Base-by-base conservation (phyloP, 371 early-diverging fungal genomes). In the Chytridium lagenaria region DNA sequence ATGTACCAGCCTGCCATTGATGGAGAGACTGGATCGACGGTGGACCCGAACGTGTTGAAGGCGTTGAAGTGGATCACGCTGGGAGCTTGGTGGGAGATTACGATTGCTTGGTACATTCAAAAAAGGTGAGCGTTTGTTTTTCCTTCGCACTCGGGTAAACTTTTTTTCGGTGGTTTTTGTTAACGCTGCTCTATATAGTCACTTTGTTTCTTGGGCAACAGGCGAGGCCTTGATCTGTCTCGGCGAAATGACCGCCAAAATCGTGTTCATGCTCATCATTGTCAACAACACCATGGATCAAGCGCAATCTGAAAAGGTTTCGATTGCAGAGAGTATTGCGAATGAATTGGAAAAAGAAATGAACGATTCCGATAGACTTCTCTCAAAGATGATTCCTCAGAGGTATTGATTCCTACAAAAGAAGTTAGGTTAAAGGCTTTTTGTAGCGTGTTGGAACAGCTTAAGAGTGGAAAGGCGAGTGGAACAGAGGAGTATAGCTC, bases 361-460 rank as follows among this genome's bases (percentile, higher is more conserved):
- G 51, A 57, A 19, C 5, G 68, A 72, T 33, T 26, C 74, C 22
- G 81, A 78, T 57, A 69, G 67, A 33, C 40, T 82, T n/a, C 55
- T 82, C 39, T 55, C 70, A 30, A 70, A 70, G 61, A 71, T 82
- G 72, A 78, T 82, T 65, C 83, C 83, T 22, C 23, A 50, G 26
- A 68, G 68, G 73, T 73, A 19, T n/a, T n/a, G n/a, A 36, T 28
- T 31, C 1, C 7, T 1, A 1, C 23, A 26, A 19, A 34, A 7
- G 5, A n/a, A 16, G 28, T 51, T 23, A 38, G 23, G 23, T 63
- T 39, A 31, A 2, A 50, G 33, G 23, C 26, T 7, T 19, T 1
- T 39, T 30, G 1, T 7, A 73, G 73, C 31, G 69, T 81, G 1
- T 33, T 79, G n/a, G 66, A 77, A 23, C 72, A 76, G 36, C 59